Conservation (phyloP, 331 rosid species). For the Spiraea crenata region DNA sequence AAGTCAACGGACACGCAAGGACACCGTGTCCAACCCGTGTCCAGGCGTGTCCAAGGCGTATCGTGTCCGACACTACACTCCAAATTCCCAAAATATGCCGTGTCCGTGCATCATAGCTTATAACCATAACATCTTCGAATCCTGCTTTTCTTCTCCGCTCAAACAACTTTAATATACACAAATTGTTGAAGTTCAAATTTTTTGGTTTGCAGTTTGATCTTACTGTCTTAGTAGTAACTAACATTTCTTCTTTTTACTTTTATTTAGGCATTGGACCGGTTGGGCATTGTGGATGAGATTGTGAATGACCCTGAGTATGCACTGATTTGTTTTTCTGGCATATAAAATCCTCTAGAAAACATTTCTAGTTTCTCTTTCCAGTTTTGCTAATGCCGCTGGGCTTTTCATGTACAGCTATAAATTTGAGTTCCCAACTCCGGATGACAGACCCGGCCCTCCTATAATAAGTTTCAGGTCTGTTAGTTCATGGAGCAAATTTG, state of each 20-base stretch:
- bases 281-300: slow-evolving; percentile 89
- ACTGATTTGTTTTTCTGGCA: slow-evolving; percentile 21
- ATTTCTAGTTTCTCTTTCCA: slow-evolving; percentile 12
- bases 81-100: too few species aligned
- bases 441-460: slow-evolving; percentile 97
- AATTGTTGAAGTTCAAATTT: background rate
- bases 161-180: slow-evolving; percentile 4
- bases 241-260: background rate
- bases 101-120: too few species aligned
- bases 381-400: slow-evolving; percentile 21
- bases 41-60: too few species aligned
- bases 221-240: slow-evolving; percentile 5
- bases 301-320: slow-evolving; percentile 97
- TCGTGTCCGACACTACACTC: too few species aligned
- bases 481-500: background rate
- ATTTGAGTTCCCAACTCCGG: slow-evolving; percentile 99
- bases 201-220: background rate
- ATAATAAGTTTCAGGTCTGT: slow-evolving; percentile 95
- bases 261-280: slow-evolving; percentile 79
- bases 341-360: slow-evolving; percentile 7
- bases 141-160: slow-evolving; percentile 3
- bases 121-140: background rate
- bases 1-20: too few species aligned
- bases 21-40: too few species aligned
- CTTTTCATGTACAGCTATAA: slow-evolving; percentile 69